phyloP scores from a whole-genome alignment of 176 grass and related monocot species.

The Saccharum officinarum region DNA sequence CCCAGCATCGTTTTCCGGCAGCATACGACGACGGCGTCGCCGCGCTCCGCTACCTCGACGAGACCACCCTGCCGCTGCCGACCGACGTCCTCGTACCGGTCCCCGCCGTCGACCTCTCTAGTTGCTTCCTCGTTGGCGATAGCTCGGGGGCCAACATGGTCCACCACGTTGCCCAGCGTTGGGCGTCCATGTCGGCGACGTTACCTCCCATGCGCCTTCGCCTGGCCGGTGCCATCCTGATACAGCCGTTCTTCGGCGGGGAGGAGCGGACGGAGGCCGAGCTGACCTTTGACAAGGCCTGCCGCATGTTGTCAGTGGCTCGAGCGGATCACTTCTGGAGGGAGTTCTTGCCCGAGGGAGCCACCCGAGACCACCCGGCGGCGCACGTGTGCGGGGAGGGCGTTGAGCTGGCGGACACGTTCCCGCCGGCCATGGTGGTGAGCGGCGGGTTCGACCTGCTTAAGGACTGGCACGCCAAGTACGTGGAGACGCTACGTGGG shows the following conservation, averaged over 20 bases:
- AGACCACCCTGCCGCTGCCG: neutral
- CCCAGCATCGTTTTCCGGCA: conserved; percentile 54
- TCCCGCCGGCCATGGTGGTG: no score
- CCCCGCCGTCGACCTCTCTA: conserved; percentile 35
- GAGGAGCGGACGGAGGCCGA: conserved; percentile 46
- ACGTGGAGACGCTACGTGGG: no score
- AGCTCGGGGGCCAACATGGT: conserved; percentile 69
- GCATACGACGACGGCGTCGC: conserved; percentile 55
- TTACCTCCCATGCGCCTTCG: neutral
- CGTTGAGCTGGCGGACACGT: no score
- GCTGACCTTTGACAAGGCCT: conserved; percentile 10
- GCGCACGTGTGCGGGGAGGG: no score
- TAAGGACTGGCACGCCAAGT: no score
- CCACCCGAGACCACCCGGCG: no score
- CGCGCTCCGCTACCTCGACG: conserved; percentile 48
- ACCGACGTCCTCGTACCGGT: neutral
- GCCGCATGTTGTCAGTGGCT: conserved; percentile 11
- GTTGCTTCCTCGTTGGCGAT: conserved; percentile 59
- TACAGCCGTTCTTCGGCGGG: conserved; percentile 32
- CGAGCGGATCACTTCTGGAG: conserved; percentile 42
- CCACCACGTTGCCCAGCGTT: conserved; percentile 61
- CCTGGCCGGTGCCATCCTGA: conserved; percentile 17
- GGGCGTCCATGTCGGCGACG: neutral
- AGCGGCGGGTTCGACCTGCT: no score
- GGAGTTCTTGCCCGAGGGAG: conserved; percentile 35